These are phyloP conservation scores for Euphorbia pulcherrima DNA, from an alignment of 345 rosid species.

Conservation along the genomic window DNA sequence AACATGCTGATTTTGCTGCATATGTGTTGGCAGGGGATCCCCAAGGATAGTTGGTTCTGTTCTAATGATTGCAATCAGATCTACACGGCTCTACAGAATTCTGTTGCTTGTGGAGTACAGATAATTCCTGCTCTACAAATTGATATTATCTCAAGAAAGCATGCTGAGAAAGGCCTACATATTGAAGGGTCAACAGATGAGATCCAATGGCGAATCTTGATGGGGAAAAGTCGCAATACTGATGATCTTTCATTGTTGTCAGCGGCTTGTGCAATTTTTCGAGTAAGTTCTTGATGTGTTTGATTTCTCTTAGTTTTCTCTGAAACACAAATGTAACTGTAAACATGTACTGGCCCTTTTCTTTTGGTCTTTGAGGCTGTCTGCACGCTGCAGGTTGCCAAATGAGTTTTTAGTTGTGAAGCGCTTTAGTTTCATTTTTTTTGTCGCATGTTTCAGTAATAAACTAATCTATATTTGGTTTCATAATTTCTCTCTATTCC, in stretches of 20 bases:
- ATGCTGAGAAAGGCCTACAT: constrained; percentile 62
- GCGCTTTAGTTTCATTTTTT: not conserved
- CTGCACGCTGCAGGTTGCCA: not conserved
- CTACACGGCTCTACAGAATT: constrained; percentile 50
- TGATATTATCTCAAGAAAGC: constrained; percentile 56
- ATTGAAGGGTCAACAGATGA: constrained; percentile 36
- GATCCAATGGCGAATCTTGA: constrained; percentile 73
- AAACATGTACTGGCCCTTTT: not conserved
- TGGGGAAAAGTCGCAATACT: constrained; percentile 66
- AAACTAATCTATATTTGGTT: not conserved
- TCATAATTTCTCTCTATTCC: not conserved
- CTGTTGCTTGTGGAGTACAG: constrained; percentile 59
- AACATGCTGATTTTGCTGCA: constrained; percentile 4
- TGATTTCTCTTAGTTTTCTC: not conserved
- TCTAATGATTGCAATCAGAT: constrained; percentile 72
- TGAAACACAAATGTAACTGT: no score
- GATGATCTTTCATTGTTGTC: constrained; percentile 74
- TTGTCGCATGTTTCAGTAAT: not conserved
- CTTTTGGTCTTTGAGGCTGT: not conserved
- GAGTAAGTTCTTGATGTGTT: constrained; percentile 40
- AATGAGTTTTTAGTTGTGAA: not conserved
- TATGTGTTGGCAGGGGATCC: constrained; percentile 57
- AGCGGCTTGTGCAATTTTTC: constrained; percentile 77
- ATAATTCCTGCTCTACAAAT: constrained; percentile 45
- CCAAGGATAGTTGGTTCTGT: constrained; percentile 85